Percentiles rank a stretch among this genome's conserved stretches.
Conservation (phyloP, 192 early-diverging fungal species). For the Umbelopsis isabellina region DNA sequence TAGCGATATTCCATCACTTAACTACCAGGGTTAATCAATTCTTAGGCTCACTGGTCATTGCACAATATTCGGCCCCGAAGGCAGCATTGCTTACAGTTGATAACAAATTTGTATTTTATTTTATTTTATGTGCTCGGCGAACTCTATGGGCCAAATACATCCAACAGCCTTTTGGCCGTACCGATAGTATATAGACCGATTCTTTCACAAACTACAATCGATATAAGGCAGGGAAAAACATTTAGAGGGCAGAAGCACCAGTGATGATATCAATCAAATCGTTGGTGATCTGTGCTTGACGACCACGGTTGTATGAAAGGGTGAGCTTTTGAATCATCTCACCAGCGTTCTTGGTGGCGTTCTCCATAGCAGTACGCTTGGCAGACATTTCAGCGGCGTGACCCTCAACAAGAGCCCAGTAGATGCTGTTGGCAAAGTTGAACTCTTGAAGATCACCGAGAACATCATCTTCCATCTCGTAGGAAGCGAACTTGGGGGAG, state of each 20-base stretch:
- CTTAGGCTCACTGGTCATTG: too few relatives aligned
- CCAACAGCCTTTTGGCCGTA: background rate
- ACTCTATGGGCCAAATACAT: conserved; percentile 18
- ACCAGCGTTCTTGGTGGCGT: conserved; percentile 99
- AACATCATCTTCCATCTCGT: conserved; percentile 90
- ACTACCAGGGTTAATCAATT: too few relatives aligned
- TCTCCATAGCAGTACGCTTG: conserved; percentile 99
- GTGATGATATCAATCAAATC: conserved; percentile 98
- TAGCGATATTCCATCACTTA: too few relatives aligned
- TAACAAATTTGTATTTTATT: conserved; percentile 17
- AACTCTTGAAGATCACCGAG: conserved; percentile 92
- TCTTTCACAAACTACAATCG: conserved; percentile 23
- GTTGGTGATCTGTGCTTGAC: conserved; percentile 98
- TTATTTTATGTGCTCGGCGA: conserved; percentile 25
- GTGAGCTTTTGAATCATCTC: conserved; percentile 98
- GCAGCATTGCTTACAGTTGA: conserved; percentile 13
- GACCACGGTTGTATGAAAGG: conserved; percentile 95
- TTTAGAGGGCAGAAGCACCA: conserved; percentile 91
- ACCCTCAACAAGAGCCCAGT: conserved; percentile 96
- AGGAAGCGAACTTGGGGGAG: conserved; percentile 81
- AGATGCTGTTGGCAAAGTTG: conserved; percentile 89
- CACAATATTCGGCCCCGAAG: too few relatives aligned
- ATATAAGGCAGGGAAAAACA: conserved; percentile 14
- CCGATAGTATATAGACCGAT: conserved; percentile 6
- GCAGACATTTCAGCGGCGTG: conserved; percentile 96